A percentile compares a stretch with the other conserved stretches of the same genome.
Conservation (phyloP, 306 rosid genomes). For the Ziziphus jujuba region DNA sequence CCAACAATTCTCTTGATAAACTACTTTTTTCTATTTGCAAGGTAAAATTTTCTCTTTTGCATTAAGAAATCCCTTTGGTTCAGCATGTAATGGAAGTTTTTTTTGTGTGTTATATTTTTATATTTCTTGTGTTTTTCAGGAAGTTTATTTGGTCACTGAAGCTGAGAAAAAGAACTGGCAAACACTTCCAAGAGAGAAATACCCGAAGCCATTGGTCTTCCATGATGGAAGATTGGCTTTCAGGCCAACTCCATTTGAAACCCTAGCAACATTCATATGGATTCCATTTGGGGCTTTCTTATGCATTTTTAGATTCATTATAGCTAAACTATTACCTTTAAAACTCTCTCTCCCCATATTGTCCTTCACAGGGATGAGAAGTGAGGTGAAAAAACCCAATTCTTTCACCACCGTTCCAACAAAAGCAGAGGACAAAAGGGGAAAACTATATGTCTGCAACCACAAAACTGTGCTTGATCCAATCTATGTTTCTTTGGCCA, state of each 20-base stretch:
- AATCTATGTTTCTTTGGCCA: conserved; percentile 39
- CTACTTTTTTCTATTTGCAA: conserved; percentile 47
- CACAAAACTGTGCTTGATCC: conserved; percentile 83
- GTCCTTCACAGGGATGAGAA: conserved; percentile 39
- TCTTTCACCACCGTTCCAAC: not conserved
- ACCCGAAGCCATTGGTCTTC: conserved; percentile 61
- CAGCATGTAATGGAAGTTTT: too few relatives aligned
- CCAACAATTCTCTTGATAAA: conserved; percentile 29
- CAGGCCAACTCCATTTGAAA: conserved; percentile 46
- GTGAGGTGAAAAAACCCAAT: conserved; percentile 7
- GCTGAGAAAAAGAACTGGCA: conserved; percentile 57
- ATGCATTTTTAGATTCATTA: conserved; percentile 36
- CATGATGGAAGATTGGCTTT: conserved; percentile 83
- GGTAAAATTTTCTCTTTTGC: too few relatives aligned
- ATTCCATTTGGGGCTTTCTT: conserved; percentile 54
- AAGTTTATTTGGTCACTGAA: conserved; percentile 43
- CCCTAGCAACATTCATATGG: conserved; percentile 58
- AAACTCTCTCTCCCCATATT: conserved; percentile 45
- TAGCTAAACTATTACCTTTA: conserved; percentile 31
- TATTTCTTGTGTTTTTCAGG: conserved; percentile 26
- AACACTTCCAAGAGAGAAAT: conserved; percentile 48
- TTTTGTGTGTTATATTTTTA: not conserved
- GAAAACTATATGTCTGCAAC: conserved; percentile 62
- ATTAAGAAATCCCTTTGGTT: too few relatives aligned
- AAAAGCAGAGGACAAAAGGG: conserved; percentile 7